phyloP scores from a whole-genome alignment of 1,139 yeast genomes.

The Yamadazyma mexicana region DNA sequence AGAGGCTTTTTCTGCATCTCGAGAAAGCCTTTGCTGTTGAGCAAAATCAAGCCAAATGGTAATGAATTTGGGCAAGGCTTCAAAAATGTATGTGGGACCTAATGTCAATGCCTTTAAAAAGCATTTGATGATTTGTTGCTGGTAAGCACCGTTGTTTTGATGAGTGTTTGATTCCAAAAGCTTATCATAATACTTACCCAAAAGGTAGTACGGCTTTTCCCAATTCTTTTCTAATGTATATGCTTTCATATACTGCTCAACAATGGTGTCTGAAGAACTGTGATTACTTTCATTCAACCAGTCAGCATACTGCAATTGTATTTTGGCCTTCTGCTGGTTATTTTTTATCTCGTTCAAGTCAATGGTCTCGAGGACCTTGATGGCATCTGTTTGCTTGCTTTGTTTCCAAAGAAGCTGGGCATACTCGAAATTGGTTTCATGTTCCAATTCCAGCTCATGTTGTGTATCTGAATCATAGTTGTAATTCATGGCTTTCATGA shows the following conservation, averaged over 20 bases:
- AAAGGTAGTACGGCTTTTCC: conserved; percentile 79
- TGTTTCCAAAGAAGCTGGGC: conserved; percentile 88
- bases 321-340: conserved; percentile 37
- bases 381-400: conserved; percentile 86
- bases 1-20: conserved; percentile 40
- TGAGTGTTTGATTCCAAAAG: conserved; percentile 63
- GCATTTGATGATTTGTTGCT: conserved; percentile 60
- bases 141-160: conserved; percentile 62
- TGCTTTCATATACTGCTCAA: conserved; percentile 66
- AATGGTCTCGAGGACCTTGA: conserved; percentile 59
- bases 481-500: conserved; percentile 62
- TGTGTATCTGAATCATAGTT: conserved; percentile 1
- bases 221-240: conserved; percentile 57
- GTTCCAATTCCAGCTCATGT: conserved; percentile 22
- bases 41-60: conserved; percentile 93
- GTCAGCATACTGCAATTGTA: conserved; percentile 74
- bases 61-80: conserved; percentile 84
- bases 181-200: conserved; percentile 80
- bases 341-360: conserved; percentile 13
- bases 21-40: conserved; percentile 24
- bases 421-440: conserved; percentile 68
- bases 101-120: conserved; percentile 68
- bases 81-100: conserved; percentile 73
- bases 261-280: conserved; percentile 72
- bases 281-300: conserved; percentile 92